Percentiles rank a stretch among this genome's conserved stretches.
Evolutionary conservation across 192 early-diverging fungal species (phyloP).

Genomic region (Coemansia sp.): DNA sequence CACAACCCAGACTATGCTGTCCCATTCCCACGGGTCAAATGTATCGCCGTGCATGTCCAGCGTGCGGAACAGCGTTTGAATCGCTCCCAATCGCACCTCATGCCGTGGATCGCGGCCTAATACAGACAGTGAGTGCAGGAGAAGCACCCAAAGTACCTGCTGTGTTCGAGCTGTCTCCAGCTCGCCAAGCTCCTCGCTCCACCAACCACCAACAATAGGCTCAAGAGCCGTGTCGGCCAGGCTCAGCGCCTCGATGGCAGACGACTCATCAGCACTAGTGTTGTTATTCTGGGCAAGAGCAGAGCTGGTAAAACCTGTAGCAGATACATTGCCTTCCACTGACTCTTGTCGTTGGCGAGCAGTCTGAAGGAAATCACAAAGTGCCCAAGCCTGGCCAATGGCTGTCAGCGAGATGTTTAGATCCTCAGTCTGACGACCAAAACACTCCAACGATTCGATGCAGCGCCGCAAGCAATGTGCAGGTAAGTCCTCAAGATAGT

Average conservation of each 20-base stretch:
- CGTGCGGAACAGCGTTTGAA: slow-evolving; percentile 93
- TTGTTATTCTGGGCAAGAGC: not conserved
- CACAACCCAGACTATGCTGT: slow-evolving; percentile 81
- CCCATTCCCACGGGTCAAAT: slow-evolving; percentile 75
- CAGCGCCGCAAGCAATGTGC: slow-evolving; percentile 76
- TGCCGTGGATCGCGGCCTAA: slow-evolving; percentile 83
- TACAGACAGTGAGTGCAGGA: slow-evolving; percentile 78
- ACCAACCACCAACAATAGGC: slow-evolving; percentile 12
- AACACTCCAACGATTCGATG: slow-evolving; percentile 76
- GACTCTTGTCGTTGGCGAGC: not conserved
- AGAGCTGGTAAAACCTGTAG: not conserved
- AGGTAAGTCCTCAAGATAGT: slow-evolving; percentile 81
- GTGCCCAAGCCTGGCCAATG: slow-evolving; percentile 87
- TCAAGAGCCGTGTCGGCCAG: slow-evolving; percentile 4
- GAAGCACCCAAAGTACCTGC: slow-evolving; percentile 83
- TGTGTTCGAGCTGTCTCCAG: slow-evolving; percentile 7
- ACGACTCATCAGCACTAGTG: slow-evolving; percentile 6
- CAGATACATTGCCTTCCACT: not conserved
- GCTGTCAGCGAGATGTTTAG: slow-evolving; percentile 94
- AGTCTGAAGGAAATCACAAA: slow-evolving; percentile 86
- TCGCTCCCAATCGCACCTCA: slow-evolving; percentile 91
- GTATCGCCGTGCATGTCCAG: slow-evolving; percentile 84
- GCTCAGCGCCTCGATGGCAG: slow-evolving; percentile 4
- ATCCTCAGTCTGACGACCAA: slow-evolving; percentile 83
- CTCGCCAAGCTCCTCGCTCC: slow-evolving; percentile 23